phyloP scores from a whole-genome alignment of 345 rosid genomes.

The Cardamine chenopodiifolia region DNA sequence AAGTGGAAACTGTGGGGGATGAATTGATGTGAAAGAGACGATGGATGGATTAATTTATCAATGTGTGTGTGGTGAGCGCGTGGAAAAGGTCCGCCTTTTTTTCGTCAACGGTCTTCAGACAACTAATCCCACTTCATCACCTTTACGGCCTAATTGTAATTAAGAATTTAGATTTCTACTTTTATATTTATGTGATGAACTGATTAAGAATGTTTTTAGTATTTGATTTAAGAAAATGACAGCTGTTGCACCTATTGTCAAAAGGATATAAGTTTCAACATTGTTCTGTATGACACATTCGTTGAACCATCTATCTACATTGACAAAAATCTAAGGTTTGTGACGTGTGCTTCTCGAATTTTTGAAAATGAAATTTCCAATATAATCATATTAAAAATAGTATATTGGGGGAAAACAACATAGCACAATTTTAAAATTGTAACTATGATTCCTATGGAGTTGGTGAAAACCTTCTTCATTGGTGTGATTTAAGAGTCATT shows the following conservation, averaged over 20 bases:
- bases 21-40: slow-evolving; percentile 22
- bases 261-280: background rate
- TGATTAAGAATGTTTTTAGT: slow-evolving; percentile 6
- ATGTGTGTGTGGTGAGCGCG: slow-evolving; percentile 41
- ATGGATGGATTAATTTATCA: background rate
- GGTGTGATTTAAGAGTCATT: slow-evolving; percentile 12
- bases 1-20: slow-evolving; percentile 18
- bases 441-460: slow-evolving; percentile 7
- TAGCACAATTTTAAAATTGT: background rate
- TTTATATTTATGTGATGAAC: background rate
- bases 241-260: background rate
- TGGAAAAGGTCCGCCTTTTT: slow-evolving; percentile 35
- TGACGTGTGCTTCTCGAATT: background rate
- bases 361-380: too few species aligned
- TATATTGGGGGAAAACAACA: slow-evolving; percentile 6
- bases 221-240: background rate
- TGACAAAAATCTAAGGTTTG: slow-evolving; percentile 2
- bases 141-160: slow-evolving; percentile 4
- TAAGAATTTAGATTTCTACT: background rate
- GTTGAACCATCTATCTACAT: background rate
- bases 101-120: slow-evolving; percentile 42
- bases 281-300: background rate
- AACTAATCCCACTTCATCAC: slow-evolving; percentile 35
- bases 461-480: slow-evolving; percentile 5
- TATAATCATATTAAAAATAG: too few species aligned